Evolutionary conservation across 108 stramenopile species (phyloP).

Genomic region (Mayamaea pseudoterrestris): DNA sequence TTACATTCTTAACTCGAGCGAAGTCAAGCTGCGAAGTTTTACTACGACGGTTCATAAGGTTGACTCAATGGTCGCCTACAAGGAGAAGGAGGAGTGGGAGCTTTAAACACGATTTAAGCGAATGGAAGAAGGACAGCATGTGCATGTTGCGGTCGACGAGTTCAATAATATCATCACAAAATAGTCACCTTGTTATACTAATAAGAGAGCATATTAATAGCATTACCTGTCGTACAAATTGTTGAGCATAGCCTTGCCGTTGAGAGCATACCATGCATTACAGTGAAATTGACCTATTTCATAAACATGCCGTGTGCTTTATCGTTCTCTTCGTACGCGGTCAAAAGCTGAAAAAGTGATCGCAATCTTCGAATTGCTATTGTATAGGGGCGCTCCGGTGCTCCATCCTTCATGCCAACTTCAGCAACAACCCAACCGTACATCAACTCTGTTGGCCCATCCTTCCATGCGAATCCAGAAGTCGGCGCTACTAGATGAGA

Average conservation of each 20-base stretch:
- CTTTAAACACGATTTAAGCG: conserved; percentile 44
- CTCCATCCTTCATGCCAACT: conserved; percentile 3
- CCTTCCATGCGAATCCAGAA: conserved; percentile 61
- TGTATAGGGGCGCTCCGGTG: not conserved
- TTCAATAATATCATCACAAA: too few species aligned
- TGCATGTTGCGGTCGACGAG: too few species aligned
- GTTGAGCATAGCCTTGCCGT: too few species aligned
- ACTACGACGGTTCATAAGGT: conserved; percentile 91
- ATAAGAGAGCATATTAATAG: too few species aligned
- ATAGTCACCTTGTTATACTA: too few species aligned
- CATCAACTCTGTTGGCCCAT: conserved; percentile 15
- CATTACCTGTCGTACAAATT: too few species aligned
- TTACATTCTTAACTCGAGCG: conserved; percentile 88
- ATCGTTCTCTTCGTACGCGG: too few species aligned
- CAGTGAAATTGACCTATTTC: too few species aligned
- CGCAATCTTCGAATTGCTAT: conserved; percentile 22
- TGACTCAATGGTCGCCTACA: conserved; percentile 85
- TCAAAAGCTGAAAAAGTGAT: conserved; percentile 24
- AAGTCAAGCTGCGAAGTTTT: conserved; percentile 90
- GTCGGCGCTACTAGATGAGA: conserved; percentile 39
- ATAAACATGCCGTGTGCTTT: too few species aligned
- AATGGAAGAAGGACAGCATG: too few species aligned
- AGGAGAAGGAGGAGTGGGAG: conserved; percentile 84
- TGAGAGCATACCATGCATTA: too few species aligned
- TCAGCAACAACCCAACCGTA: conserved; percentile 59